phyloP scores from a whole-genome alignment of 495 filamentous ascomycete genomes.

The Sordaria brevicollis region DNA sequence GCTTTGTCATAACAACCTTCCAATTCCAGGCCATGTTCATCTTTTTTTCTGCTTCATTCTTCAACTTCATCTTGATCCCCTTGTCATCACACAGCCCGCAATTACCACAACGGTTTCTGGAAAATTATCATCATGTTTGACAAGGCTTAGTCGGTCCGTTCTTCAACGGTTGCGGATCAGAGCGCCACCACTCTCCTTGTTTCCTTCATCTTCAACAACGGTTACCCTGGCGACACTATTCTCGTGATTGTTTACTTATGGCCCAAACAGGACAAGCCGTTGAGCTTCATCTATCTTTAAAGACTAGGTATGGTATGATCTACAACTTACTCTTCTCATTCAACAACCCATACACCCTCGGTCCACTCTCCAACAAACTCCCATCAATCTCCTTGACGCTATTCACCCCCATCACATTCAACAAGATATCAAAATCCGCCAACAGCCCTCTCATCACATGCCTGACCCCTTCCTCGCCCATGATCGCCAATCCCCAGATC shows the following conservation, averaged over 20 bases:
- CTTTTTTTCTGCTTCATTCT: not conserved
- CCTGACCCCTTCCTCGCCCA: constrained; percentile 47
- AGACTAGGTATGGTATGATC: too few relatives aligned
- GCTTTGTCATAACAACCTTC: not conserved
- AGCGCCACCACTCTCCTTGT: too few relatives aligned
- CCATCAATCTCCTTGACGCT: constrained; percentile 42
- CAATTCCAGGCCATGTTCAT: not conserved
- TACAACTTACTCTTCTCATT: not conserved
- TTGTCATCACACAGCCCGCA: not conserved
- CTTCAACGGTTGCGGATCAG: not conserved
- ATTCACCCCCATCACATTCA: constrained; percentile 47
- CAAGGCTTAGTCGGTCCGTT: not conserved
- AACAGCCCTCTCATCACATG: constrained; percentile 46
- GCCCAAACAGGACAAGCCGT: not conserved
- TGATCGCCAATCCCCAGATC: constrained; percentile 40
- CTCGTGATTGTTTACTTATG: not conserved
- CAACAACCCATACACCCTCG: not conserved
- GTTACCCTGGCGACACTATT: not conserved
- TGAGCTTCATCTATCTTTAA: not conserved
- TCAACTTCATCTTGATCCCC: not conserved
- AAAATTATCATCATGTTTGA: not conserved
- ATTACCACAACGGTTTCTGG: not conserved
- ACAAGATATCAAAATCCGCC: constrained; percentile 51
- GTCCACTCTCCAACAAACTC: constrained; percentile 33
- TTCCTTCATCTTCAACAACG: not conserved